phyloP scores from a whole-genome alignment of 1,139 yeast species.

The Saccharomyces hybrid region DNA sequence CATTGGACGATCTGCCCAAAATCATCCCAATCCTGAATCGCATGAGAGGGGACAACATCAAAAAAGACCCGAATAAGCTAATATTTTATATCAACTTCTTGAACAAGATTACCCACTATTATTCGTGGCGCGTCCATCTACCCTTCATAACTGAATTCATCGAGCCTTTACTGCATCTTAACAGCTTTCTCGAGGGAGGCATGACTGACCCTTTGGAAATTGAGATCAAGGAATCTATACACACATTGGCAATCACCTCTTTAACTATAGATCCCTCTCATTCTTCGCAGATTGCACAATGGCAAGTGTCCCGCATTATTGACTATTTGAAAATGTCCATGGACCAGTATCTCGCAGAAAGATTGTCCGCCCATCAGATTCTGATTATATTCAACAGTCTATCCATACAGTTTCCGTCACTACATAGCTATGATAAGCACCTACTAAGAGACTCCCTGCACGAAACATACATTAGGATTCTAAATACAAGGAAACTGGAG shows the following conservation, averaged over 20 bases:
- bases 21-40: neutral
- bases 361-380: conserved; percentile 18
- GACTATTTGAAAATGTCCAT: conserved; percentile 14
- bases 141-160: conserved; percentile 9
- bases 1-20: conserved; percentile 2
- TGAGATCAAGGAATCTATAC: conserved; percentile 22
- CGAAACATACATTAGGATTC: conserved; percentile 15
- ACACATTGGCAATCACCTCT: conserved; percentile 17
- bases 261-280: conserved; percentile 4
- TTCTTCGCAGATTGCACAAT: conserved; percentile 4
- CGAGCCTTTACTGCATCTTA: conserved; percentile 11
- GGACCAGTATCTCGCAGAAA: conserved; percentile 12
- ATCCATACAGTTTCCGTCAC: conserved; percentile 10
- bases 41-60: conserved; percentile 14
- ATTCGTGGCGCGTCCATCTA: neutral
- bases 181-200: conserved; percentile 3
- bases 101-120: conserved; percentile 8
- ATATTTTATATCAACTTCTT: conserved; percentile 22
- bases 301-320: conserved; percentile 19
- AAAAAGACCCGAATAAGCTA: conserved; percentile 18
- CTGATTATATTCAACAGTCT: conserved; percentile 14
- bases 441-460: conserved; percentile 18
- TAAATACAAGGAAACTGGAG: conserved; percentile 9
- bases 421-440: conserved; percentile 12
- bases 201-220: conserved; percentile 7